Conservation (phyloP, 2,329 filamentous ascomycete genomes). For the Xylariaceae sp. region DNA sequence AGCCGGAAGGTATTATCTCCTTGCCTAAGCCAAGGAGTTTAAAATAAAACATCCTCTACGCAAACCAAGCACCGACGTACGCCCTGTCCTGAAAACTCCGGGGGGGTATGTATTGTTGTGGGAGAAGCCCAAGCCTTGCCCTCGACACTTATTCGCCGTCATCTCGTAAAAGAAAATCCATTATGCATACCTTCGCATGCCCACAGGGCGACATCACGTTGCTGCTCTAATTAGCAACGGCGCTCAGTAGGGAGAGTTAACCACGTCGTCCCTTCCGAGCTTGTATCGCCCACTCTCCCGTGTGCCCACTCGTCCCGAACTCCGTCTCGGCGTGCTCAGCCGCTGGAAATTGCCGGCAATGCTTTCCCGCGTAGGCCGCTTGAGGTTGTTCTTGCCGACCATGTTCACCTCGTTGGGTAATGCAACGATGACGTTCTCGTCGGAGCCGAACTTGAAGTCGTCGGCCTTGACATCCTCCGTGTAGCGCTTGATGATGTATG, state of each 20-base stretch:
- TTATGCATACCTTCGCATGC: conserved; percentile 3
- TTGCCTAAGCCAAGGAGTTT: too few species aligned
- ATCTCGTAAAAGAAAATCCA: conserved; percentile 15
- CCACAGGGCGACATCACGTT: background rate
- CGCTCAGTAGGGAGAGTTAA: conserved; percentile 66
- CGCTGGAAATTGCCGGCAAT: conserved; percentile 68
- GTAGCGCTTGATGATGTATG: conserved; percentile 97
- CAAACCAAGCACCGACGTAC: conserved; percentile 10
- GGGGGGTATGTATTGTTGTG: conserved; percentile 21
- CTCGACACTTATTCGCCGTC: conserved; percentile 10
- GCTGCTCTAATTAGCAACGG: background rate
- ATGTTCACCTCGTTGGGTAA: conserved; percentile 98
- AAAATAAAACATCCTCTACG: conserved; percentile 11
- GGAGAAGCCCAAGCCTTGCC: background rate
- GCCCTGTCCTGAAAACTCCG: conserved; percentile 30
- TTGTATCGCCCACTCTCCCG: conserved; percentile 67
- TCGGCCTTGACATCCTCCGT: conserved; percentile 95
- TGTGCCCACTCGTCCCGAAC: conserved; percentile 55
- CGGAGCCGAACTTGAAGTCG: conserved; percentile 95
- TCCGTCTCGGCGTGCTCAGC: conserved; percentile 53
- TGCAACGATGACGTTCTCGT: conserved; percentile 98
- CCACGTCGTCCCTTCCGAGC: conserved; percentile 79
- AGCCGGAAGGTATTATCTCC: conserved; percentile 13
- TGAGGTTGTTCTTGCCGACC: conserved; percentile 84
- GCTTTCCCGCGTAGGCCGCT: conserved; percentile 88